These are phyloP conservation scores for Vanderwaltozyma yarrowii DNA, from an alignment of 805 yeast genomes.

Conservation along the genomic window DNA sequence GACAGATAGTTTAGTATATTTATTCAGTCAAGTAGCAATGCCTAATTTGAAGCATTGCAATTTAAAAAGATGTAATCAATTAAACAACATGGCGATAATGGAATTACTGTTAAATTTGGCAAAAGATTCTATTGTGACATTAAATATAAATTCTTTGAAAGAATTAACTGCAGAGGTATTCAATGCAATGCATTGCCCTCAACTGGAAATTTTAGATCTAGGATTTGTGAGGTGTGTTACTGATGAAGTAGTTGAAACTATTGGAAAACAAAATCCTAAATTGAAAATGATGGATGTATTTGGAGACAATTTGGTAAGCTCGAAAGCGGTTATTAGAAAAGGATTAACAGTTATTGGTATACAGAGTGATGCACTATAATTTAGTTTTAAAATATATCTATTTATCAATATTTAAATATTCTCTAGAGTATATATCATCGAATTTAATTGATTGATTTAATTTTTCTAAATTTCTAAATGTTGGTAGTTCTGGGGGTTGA, in stretches of 20 bases:
- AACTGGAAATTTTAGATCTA: conserved; percentile 56
- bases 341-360: conserved; percentile 63
- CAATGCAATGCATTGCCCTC: conserved; percentile 41
- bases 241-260: conserved; percentile 48
- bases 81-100: conserved; percentile 54
- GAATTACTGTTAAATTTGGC: conserved; percentile 55
- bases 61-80: conserved; percentile 52
- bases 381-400: too few species aligned
- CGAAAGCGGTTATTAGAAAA: conserved; percentile 39
- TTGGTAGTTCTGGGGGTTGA: conserved; percentile 35
- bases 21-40: conserved; percentile 42
- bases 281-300: conserved; percentile 65
- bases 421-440: conserved; percentile 7
- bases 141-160: conserved; percentile 67
- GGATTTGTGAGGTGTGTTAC: conserved; percentile 77
- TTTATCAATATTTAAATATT: conserved; percentile 1
- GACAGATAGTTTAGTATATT: conserved; percentile 49
- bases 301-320: conserved; percentile 64
- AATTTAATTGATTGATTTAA: conserved; percentile 37
- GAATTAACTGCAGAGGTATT: conserved; percentile 43
- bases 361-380: conserved; percentile 52
- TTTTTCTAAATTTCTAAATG: conserved; percentile 55
- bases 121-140: conserved; percentile 47
- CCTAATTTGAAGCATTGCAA: conserved; percentile 50
- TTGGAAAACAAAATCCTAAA: conserved; percentile 51